A percentile compares a stretch with the other conserved stretches of the same genome.
phyloP scores from a whole-genome alignment of 2,329 filamentous ascomycete genomes.

The Dendrostoma leiphaemia region DNA sequence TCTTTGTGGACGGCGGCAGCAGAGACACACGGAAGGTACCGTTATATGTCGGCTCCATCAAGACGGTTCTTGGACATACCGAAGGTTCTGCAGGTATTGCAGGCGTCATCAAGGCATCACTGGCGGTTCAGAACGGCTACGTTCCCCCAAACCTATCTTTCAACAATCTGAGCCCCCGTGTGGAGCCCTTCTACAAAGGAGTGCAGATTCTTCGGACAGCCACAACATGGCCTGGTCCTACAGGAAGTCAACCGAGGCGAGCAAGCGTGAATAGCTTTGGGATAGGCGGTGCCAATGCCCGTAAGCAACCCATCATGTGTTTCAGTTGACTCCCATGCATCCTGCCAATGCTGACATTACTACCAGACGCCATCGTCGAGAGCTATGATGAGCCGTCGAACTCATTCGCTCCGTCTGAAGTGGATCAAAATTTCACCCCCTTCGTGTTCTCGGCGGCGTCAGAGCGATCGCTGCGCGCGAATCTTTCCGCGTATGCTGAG shows the following conservation, averaged over 20 bases:
- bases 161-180: slow-evolving; percentile 30
- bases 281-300: slow-evolving; percentile 14
- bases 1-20: slow-evolving; percentile 4
- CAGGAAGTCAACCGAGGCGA: not conserved
- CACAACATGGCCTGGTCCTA: slow-evolving; percentile 1
- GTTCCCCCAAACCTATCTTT: slow-evolving; percentile 37
- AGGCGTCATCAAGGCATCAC: slow-evolving; percentile 35
- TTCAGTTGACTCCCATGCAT: too few relatives aligned
- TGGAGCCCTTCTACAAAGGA: slow-evolving; percentile 27
- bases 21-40: not conserved
- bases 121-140: slow-evolving; percentile 32
- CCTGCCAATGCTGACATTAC: too few relatives aligned
- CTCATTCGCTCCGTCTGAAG: too few relatives aligned
- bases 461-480: slow-evolving; percentile 25
- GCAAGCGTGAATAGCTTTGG: slow-evolving; percentile 18
- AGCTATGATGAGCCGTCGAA: not conserved
- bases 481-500: slow-evolving; percentile 21
- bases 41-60: slow-evolving; percentile 30
- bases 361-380: slow-evolving; percentile 12
- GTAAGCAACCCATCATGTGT: too few relatives aligned
- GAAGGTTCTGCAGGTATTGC: slow-evolving; percentile 42
- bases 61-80: slow-evolving; percentile 38
- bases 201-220: slow-evolving; percentile 19
- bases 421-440: slow-evolving; percentile 19
- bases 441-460: slow-evolving; percentile 31